phyloP scores from a whole-genome alignment of 352 stramenopile species.

The Elongisporangium undulatum region DNA sequence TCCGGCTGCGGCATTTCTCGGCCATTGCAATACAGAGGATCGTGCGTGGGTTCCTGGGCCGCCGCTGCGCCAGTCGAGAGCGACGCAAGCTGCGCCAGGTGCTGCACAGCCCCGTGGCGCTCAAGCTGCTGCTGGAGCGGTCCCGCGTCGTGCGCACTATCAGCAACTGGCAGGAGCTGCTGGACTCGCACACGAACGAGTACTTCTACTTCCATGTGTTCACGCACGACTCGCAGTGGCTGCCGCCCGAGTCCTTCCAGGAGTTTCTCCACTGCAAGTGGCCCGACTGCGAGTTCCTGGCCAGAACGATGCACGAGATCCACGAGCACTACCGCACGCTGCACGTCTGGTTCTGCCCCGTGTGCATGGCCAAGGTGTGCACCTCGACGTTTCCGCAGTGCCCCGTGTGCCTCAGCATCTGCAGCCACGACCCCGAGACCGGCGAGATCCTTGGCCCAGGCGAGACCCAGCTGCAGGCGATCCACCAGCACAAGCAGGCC shows the following conservation, averaged over 20 bases:
- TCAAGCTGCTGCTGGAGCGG: slow-evolving; percentile 64
- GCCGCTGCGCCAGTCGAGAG: slow-evolving; percentile 35
- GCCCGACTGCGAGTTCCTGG: slow-evolving; percentile 47
- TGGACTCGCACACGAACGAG: slow-evolving; percentile 80
- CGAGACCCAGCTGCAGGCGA: slow-evolving; percentile 42
- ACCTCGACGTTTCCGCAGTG: slow-evolving; percentile 65
- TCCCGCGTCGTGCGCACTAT: slow-evolving; percentile 60
- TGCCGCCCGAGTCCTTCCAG: slow-evolving; percentile 51
- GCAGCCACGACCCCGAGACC: slow-evolving; percentile 46
- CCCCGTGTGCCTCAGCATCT: slow-evolving; percentile 56
- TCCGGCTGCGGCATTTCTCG: slow-evolving; percentile 32
- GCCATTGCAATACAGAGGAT: slow-evolving; percentile 55
- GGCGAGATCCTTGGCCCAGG: slow-evolving; percentile 57
- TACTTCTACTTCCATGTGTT: slow-evolving; percentile 85
- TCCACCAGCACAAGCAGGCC: slow-evolving; percentile 35
- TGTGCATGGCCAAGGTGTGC: slow-evolving; percentile 64
- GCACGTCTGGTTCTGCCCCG: slow-evolving; percentile 77
- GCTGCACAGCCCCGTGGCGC: slow-evolving; percentile 53
- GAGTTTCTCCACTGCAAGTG: slow-evolving; percentile 67
- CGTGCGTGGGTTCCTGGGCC: slow-evolving; percentile 48
- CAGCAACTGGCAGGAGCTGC: slow-evolving; percentile 69
- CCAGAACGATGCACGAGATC: slow-evolving; percentile 63
- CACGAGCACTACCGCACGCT: slow-evolving; percentile 64
- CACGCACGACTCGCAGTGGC: slow-evolving; percentile 78
- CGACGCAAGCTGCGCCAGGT: slow-evolving; percentile 50